A percentile compares a stretch with the other conserved stretches of the same genome.
These are phyloP conservation scores for Aspergillus tubingensis DNA, from an alignment of 2,329 filamentous ascomycete genomes.

Conservation along the genomic window DNA sequence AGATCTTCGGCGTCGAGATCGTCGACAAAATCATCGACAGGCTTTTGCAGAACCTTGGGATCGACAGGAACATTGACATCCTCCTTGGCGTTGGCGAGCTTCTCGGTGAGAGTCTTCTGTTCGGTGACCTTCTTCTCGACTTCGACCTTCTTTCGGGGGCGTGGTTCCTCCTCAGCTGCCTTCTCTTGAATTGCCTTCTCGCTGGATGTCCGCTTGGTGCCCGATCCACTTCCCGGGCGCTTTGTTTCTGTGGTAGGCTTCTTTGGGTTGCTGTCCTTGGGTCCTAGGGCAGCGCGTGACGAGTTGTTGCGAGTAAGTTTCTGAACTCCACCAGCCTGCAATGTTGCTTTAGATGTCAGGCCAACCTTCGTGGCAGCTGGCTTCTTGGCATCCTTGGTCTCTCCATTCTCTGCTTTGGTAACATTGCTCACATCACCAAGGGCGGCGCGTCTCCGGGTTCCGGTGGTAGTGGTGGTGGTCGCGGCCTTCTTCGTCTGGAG, in stretches of 20 bases:
- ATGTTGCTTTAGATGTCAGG: slow-evolving; percentile 73
- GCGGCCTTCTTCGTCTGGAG: slow-evolving; percentile 71
- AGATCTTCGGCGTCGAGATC: slow-evolving; percentile 83
- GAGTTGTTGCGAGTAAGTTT: slow-evolving; percentile 66
- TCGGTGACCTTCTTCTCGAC: slow-evolving; percentile 49
- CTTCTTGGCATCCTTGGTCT: slow-evolving; percentile 71
- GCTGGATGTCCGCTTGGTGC: slow-evolving; percentile 68
- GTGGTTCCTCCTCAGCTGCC: slow-evolving; percentile 57
- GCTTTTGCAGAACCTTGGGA: slow-evolving; percentile 46
- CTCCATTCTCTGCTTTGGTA: slow-evolving; percentile 66
- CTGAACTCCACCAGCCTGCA: slow-evolving; percentile 77
- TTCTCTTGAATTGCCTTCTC: slow-evolving; percentile 64
- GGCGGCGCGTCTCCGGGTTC: slow-evolving; percentile 70
- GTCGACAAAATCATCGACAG: slow-evolving; percentile 37
- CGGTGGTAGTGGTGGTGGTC: slow-evolving; percentile 39
- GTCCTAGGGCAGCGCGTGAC: slow-evolving; percentile 62
- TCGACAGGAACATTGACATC: slow-evolving; percentile 30
- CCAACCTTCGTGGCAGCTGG: slow-evolving; percentile 61
- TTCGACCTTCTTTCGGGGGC: slow-evolving; percentile 66
- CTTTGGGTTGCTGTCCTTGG: slow-evolving; percentile 66
- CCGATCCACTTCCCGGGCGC: slow-evolving; percentile 71
- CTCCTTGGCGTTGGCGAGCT: slow-evolving; percentile 36
- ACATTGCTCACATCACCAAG: slow-evolving; percentile 96
- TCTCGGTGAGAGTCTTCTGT: slow-evolving; percentile 29
- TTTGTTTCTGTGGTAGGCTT: slow-evolving; percentile 66